Conservation (phyloP, 768 basidiomycete genomes). For the Leccinellum luteum region DNA sequence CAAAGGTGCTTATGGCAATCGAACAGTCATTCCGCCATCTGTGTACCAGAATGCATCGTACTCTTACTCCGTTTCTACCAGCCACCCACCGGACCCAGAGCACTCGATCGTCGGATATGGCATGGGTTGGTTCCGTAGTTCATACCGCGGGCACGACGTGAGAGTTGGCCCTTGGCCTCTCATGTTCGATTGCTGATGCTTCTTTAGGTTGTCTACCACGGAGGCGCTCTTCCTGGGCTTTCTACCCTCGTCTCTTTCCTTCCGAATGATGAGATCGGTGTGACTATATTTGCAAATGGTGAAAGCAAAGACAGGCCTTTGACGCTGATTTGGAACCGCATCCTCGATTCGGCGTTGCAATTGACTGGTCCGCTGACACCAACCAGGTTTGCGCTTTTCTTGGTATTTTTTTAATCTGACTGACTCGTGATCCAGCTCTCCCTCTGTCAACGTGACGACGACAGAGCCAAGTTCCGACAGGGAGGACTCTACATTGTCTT, state of each 20-base stretch:
- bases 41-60: constrained; percentile 32
- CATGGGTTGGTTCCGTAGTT: constrained; percentile 39
- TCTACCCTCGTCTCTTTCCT: constrained; percentile 32
- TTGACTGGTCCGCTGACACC: background rate
- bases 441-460: background rate
- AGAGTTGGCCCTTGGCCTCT: background rate
- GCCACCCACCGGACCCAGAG: constrained; percentile 8
- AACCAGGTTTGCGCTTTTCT: background rate
- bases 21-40: constrained; percentile 32
- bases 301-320: constrained; percentile 15
- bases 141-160: constrained; percentile 43
- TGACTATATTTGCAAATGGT: constrained; percentile 36
- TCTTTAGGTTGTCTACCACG: constrained; percentile 34
- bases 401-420: background rate
- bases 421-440: background rate
- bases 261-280: constrained; percentile 35
- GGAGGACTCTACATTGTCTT: background rate
- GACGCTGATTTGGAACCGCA: constrained; percentile 6
- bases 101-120: constrained; percentile 39
- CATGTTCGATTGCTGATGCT: background rate
- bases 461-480: no score
- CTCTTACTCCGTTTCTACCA: constrained; percentile 26
- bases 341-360: constrained; percentile 26
- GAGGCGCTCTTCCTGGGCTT: constrained; percentile 35
- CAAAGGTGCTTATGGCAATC: constrained; percentile 30